phyloP scores from a whole-genome alignment of 768 basidiomycete genomes.

The Macrolepiota albuminosa region DNA sequence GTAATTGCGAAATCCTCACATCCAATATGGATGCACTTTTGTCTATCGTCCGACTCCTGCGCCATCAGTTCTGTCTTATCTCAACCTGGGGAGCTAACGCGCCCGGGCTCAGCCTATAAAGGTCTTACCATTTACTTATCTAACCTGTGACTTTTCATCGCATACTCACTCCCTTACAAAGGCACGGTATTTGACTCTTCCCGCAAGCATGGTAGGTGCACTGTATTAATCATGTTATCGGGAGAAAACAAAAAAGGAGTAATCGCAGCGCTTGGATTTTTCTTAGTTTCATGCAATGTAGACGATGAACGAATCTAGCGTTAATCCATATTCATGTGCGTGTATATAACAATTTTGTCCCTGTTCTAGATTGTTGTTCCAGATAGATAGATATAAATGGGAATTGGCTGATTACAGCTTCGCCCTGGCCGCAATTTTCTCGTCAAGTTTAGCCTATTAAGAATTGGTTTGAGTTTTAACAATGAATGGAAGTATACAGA shows the following conservation, averaged over 20 bases:
- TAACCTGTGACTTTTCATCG: too few species aligned
- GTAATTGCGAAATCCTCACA: too few species aligned
- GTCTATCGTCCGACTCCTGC: too few species aligned
- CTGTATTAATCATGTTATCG: too few species aligned
- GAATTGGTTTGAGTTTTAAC: neutral
- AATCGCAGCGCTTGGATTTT: neutral
- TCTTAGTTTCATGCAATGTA: neutral
- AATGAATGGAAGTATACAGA: neutral
- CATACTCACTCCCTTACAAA: neutral
- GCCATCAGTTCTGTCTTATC: too few species aligned
- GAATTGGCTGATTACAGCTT: conserved; percentile 2
- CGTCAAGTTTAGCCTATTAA: conserved; percentile 11
- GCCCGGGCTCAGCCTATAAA: too few species aligned
- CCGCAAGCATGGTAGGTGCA: too few species aligned
- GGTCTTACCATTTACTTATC: too few species aligned
- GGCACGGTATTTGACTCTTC: too few species aligned
- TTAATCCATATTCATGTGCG: neutral
- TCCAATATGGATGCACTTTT: too few species aligned
- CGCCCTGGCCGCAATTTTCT: conserved; percentile 11
- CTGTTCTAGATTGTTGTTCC: neutral
- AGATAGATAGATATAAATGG: neutral
- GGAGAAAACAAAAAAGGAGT: neutral
- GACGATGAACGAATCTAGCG: neutral
- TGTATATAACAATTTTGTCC: neutral
- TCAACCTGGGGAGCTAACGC: too few species aligned